Evolutionary conservation across 305 asterid genomes (phyloP), one percentile per base, ranked within the genome.

Genomic region (Rubia tinctorum): DNA sequence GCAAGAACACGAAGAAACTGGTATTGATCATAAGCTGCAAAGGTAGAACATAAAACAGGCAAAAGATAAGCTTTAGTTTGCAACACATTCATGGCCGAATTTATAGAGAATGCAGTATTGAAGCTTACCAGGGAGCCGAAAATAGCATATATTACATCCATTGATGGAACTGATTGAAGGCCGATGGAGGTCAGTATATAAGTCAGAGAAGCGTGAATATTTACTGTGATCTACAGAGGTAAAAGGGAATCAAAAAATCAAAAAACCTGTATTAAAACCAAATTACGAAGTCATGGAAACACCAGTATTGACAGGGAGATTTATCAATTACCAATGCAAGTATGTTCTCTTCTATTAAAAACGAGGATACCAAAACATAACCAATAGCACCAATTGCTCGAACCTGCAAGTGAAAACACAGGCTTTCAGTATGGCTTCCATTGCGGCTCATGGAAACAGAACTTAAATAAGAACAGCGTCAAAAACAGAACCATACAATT

Each of bases 331-430:
- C 97, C 96, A 95, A 68, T 17, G 88, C 89, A 55, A 90, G 96
- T 78, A 95, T 92, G 83, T 95, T 95, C 83, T 92, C 99, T 84
- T 96, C 93, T 59, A 95, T 86, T 73, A 95, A 83, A 81, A 89
- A 90, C 9, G 99, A 95, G 82, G 92, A 85, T 45, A 95, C 73
- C 45, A 89, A 80, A 70, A 95, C 97, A 53, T 92, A 92, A 74
- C 89, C 91, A 12, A 95, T 73, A 69, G 96, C 96, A 70, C 99
- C 99, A 18, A 81, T 66, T n/a, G 98, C 96, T 79, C 98, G 91
- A 82, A 91, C 95, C 98, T 95, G 87, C 84, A 81, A 67, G 73
- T 65, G 61, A 71, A 76, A 76, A 75, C 0, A 53, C 14, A 61
- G 49, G 68, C 15, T n/a, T 55, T 49, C 73, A 42, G 10, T 23